These are phyloP conservation scores for Murraya koenigii DNA, from an alignment of 345 rosid genomes.

Conservation along the genomic window DNA sequence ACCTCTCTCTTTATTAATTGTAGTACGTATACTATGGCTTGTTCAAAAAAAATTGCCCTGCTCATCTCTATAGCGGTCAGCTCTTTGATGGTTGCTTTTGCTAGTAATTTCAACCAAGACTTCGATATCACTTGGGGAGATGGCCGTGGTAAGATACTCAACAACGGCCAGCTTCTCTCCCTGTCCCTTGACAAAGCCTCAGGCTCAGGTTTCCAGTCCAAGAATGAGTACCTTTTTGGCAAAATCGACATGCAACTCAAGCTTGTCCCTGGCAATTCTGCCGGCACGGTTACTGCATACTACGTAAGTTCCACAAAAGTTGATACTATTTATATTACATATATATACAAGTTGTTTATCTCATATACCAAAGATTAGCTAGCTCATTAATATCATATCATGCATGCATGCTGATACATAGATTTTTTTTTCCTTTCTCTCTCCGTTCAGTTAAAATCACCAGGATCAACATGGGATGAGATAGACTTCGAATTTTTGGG, in stretches of 20 bases:
- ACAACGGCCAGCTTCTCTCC: slow-evolving; percentile 32
- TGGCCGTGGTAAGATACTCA: slow-evolving; percentile 33
- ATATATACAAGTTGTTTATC: too few species aligned
- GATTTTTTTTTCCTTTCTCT: too few species aligned
- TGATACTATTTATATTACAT: too few species aligned
- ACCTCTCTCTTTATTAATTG: background rate
- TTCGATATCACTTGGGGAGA: slow-evolving; percentile 44
- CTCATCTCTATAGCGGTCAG: background rate
- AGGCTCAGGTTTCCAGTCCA: slow-evolving; percentile 48
- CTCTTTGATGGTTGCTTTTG: slow-evolving; percentile 9
- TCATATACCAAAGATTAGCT: background rate
- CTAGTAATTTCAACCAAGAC: slow-evolving; percentile 26
- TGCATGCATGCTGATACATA: background rate
- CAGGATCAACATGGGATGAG: slow-evolving; percentile 42
- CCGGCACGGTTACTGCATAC: slow-evolving; percentile 50
- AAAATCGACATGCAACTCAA: slow-evolving; percentile 42
- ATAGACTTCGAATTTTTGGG: slow-evolving; percentile 57
- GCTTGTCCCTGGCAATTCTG: slow-evolving; percentile 53
- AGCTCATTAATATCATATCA: background rate
- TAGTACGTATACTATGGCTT: slow-evolving; percentile 7
- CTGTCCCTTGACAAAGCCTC: slow-evolving; percentile 45
- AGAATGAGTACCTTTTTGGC: slow-evolving; percentile 32
- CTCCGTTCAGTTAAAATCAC: slow-evolving; percentile 32
- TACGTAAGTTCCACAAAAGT: slow-evolving; percentile 26
- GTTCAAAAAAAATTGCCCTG: background rate